Conservation (phyloP, 805 yeast species). For the Candida schatavii region DNA sequence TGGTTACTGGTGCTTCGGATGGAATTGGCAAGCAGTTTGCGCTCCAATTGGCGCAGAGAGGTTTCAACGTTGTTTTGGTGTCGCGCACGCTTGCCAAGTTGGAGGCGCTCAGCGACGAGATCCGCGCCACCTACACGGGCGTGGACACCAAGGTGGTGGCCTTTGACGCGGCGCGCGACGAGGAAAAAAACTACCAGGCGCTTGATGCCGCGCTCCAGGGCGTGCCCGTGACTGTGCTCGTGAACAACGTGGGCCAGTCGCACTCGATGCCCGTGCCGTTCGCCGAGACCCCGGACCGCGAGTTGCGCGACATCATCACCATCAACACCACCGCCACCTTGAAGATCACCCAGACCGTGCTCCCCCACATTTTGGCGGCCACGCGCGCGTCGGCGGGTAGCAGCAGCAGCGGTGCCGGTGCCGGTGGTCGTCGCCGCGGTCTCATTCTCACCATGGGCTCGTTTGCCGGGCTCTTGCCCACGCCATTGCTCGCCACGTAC, state of each 20-base stretch:
- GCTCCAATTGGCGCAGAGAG: slow-evolving; percentile 76
- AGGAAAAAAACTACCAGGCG: slow-evolving; percentile 50
- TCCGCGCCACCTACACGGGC: slow-evolving; percentile 51
- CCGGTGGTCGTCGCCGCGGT: slow-evolving; percentile 53
- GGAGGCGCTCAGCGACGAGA: slow-evolving; percentile 59
- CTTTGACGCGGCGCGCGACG: slow-evolving; percentile 73
- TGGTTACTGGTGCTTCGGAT: slow-evolving; percentile 95
- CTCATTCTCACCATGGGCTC: slow-evolving; percentile 94
- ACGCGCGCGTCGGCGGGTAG: slow-evolving; percentile 39
- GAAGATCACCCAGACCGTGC: slow-evolving; percentile 73
- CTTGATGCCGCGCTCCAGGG: slow-evolving; percentile 46
- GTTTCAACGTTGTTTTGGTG: slow-evolving; percentile 78
- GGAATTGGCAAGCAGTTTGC: slow-evolving; percentile 96
- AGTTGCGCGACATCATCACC: slow-evolving; percentile 75
- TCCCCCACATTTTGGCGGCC: slow-evolving; percentile 64
- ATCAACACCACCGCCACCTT: slow-evolving; percentile 85
- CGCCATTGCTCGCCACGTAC: slow-evolving; percentile 89
- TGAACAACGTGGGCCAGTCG: slow-evolving; percentile 93
- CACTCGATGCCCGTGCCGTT: slow-evolving; percentile 96
- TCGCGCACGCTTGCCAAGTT: slow-evolving; percentile 83
- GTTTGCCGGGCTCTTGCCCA: slow-evolving; percentile 90
- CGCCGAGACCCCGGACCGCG: slow-evolving; percentile 70
- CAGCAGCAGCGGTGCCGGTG: no score
- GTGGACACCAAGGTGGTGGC: slow-evolving; percentile 69
- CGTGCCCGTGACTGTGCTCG: slow-evolving; percentile 67